These are phyloP conservation scores for Ophiostoma perfectum DNA, from an alignment of 2,329 filamentous ascomycete species.

Conservation along the genomic window DNA sequence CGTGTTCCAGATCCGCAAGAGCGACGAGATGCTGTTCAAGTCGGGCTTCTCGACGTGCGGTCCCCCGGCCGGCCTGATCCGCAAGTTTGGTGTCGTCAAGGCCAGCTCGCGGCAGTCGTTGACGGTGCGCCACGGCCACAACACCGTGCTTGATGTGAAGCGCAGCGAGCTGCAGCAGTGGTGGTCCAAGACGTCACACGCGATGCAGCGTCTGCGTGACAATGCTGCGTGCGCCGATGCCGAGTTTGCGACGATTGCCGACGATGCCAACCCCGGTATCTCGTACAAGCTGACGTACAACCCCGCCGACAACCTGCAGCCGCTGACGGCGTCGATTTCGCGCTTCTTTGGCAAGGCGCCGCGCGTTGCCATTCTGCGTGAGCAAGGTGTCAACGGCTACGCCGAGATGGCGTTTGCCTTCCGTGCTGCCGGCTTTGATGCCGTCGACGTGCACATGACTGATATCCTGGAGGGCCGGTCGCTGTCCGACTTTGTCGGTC, in stretches of 20 bases:
- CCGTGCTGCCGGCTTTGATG: conserved; percentile 80
- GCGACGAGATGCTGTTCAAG: conserved; percentile 78
- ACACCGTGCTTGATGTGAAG: conserved; percentile 62
- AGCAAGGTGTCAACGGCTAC: conserved; percentile 92
- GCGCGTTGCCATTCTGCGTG: conserved; percentile 84
- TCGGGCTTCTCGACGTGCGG: conserved; percentile 88
- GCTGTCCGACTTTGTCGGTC: conserved; percentile 74
- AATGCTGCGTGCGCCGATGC: conserved; percentile 80
- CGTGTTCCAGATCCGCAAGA: conserved; percentile 87
- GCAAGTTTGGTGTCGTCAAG: conserved; percentile 74
- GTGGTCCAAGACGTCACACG: conserved; percentile 83
- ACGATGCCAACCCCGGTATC: conserved; percentile 74
- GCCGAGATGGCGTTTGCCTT: conserved; percentile 99
- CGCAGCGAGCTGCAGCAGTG: conserved; percentile 73
- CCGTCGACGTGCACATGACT: conserved; percentile 94
- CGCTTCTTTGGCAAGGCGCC: conserved; percentile 54
- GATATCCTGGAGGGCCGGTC: conserved; percentile 78
- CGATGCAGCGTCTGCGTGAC: conserved; percentile 86
- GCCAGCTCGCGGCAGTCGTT: conserved; percentile 66
- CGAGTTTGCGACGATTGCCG: conserved; percentile 69
- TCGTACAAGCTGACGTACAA: conserved; percentile 78
- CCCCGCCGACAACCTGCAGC: conserved; percentile 69
- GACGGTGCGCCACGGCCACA: conserved; percentile 65
- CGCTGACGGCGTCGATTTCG: conserved; percentile 58
- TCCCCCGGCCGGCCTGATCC: conserved; percentile 72